Percentiles rank a stretch among this genome's conserved stretches.
These are phyloP conservation scores for Pistacia integerrima DNA, from an alignment of 345 rosid species.

Conservation along the genomic window DNA sequence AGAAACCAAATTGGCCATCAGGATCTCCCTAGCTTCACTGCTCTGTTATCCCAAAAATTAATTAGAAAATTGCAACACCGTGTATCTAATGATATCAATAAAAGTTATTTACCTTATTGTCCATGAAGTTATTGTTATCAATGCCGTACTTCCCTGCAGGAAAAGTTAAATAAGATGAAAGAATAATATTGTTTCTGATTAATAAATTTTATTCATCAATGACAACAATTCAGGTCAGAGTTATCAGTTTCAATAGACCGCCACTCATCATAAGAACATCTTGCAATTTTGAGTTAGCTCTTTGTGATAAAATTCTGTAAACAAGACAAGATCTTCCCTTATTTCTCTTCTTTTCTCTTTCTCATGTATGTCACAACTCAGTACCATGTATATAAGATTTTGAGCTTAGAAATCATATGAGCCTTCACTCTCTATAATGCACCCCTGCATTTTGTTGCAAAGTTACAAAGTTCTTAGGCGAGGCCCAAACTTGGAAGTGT, in stretches of 20 bases:
- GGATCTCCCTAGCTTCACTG: slow-evolving; percentile 32
- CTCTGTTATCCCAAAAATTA: slow-evolving; percentile 31
- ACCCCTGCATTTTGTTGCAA: too few species aligned
- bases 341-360: background rate
- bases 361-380: background rate
- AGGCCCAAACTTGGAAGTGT: background rate
- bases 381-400: background rate
- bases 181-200: background rate
- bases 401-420: too few species aligned
- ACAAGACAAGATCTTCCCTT: background rate
- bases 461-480: too few species aligned
- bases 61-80: slow-evolving; percentile 8
- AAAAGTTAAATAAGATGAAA: slow-evolving; percentile 14
- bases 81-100: background rate
- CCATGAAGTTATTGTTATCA: slow-evolving; percentile 6
- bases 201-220: slow-evolving; percentile 2
- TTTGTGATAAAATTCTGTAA: background rate
- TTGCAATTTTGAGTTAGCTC: background rate
- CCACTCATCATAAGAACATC: background rate
- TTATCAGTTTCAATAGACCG: background rate
- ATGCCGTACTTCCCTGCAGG: slow-evolving; percentile 30
- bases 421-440: too few species aligned
- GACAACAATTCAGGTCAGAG: background rate
- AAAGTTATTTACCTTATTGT: slow-evolving; percentile 28
- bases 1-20: slow-evolving; percentile 41